phyloP scores from a whole-genome alignment of 805 yeast species.

The Wickerhamiella hasegawae region DNA sequence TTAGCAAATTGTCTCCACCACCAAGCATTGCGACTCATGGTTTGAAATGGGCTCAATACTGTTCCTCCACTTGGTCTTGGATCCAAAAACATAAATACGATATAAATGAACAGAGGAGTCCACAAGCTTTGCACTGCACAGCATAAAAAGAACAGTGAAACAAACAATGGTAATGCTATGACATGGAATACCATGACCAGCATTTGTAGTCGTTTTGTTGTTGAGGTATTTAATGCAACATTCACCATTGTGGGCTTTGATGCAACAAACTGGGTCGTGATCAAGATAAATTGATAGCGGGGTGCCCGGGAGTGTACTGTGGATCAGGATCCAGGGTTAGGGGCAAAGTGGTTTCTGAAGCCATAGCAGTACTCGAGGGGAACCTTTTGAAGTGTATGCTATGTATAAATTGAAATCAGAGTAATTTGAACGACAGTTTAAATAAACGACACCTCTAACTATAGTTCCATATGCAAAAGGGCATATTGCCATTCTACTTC shows the following conservation, averaged over 20 bases:
- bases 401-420: no score
- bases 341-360: no score
- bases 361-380: no score
- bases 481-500: no score
- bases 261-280: no score
- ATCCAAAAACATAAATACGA: constrained; percentile 38
- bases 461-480: no score
- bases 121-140: constrained; percentile 49
- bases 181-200: constrained; percentile 59
- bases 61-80: constrained; percentile 64
- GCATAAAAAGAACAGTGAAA: constrained; percentile 31
- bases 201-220: constrained; percentile 43
- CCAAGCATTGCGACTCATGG: constrained; percentile 36
- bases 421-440: no score
- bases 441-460: no score
- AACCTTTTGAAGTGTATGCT: no score
- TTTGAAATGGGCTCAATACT: constrained; percentile 39
- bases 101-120: constrained; percentile 51
- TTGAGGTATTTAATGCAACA: constrained; percentile 4
- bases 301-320: no score
- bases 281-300: no score
- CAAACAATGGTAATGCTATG: constrained; percentile 42
- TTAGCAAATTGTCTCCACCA: constrained; percentile 59
- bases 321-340: no score
- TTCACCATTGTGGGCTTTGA: constrained; percentile 2